Evolutionary conservation across 2,329 filamentous ascomycete species (phyloP).

Genomic region (Ophiostoma montium): DNA sequence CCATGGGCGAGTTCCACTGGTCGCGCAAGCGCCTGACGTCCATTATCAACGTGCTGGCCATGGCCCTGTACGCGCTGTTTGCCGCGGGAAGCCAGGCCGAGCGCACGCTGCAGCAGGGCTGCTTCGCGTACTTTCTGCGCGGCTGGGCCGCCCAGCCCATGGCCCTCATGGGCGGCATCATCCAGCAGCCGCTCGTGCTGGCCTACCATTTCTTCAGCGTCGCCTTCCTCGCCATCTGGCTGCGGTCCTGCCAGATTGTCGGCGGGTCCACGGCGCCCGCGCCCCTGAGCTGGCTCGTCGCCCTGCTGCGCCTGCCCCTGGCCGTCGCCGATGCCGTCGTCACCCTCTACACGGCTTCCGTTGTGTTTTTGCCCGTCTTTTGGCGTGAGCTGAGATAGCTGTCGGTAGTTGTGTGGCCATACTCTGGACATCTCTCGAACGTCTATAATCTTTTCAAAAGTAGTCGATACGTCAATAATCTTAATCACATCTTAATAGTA

Average conservation of each 20-base stretch:
- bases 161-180: slow-evolving; percentile 68
- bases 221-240: slow-evolving; percentile 72
- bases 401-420: too few species aligned
- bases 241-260: slow-evolving; percentile 30
- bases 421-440: too few species aligned
- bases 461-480: too few species aligned
- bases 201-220: slow-evolving; percentile 93
- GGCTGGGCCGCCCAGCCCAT: slow-evolving; percentile 65
- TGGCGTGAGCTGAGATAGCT: slow-evolving; percentile 23
- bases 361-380: slow-evolving; percentile 74
- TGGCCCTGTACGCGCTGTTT: slow-evolving; percentile 84
- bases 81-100: slow-evolving; percentile 70
- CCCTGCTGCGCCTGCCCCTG: slow-evolving; percentile 45
- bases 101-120: slow-evolving; percentile 69
- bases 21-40: slow-evolving; percentile 64
- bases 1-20: slow-evolving; percentile 74
- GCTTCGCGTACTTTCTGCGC: slow-evolving; percentile 81
- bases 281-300: slow-evolving; percentile 47
- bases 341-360: slow-evolving; percentile 67
- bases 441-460: too few species aligned
- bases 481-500: too few species aligned
- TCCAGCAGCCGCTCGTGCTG: slow-evolving; percentile 61
- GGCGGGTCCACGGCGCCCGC: neutral
- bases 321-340: slow-evolving; percentile 50
- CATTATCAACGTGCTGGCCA: slow-evolving; percentile 95